Base-by-base conservation (phyloP, 192 early-diverging fungal species). In the Entophlyctis luteolus region DNA sequence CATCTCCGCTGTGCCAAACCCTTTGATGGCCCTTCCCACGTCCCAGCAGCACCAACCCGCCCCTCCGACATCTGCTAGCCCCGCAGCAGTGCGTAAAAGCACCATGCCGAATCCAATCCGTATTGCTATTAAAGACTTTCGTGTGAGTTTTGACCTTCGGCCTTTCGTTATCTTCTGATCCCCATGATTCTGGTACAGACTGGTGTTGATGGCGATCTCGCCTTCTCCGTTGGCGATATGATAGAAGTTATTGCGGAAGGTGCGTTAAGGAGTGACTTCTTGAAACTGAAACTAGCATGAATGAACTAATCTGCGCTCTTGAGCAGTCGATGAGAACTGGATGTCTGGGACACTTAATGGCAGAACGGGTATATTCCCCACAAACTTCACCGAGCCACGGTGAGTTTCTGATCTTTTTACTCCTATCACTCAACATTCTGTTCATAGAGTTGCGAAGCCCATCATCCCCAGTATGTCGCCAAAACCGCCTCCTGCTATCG, bases 231-330 rank as follows among this genome's bases (percentile, higher is more conserved):
- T 27, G 68, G 68, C 4, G 68, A 70, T 31, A 8, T 70, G 31
- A 70, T 70, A 31, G 68, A 70, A 36, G 58, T 70, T 16, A 49
- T 60, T 52, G 58, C 45, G 3, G 68, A 70, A 62, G 68, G 68
- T 70, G 10, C 6, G 39, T 53, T 62, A 2, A 27, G 16, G 55
- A 4, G 22, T 31, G 18, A 10, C 23, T 28, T 6, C 46, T 20
- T 3, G 5, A 5, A 4, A 16, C 31, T 1, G 1, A 18, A 42
- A 14, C 38, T 6, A 42, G 22, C n/a, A 20, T 29, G 1, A 45
- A 36, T 2, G 8, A 1, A 6, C 57, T 23, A 45, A 52, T 34
- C 36, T 58, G 32, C 5, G 8, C 36, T 58, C 36, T 58, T 58
- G 10, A 2, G 2, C 35, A 70, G 68, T 70, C 25, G 68, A 70